Evolutionary conservation across 2,329 filamentous ascomycete species (phyloP), one percentile per base, ranked within the genome.

Genomic region (Lachnum nothofagi): DNA sequence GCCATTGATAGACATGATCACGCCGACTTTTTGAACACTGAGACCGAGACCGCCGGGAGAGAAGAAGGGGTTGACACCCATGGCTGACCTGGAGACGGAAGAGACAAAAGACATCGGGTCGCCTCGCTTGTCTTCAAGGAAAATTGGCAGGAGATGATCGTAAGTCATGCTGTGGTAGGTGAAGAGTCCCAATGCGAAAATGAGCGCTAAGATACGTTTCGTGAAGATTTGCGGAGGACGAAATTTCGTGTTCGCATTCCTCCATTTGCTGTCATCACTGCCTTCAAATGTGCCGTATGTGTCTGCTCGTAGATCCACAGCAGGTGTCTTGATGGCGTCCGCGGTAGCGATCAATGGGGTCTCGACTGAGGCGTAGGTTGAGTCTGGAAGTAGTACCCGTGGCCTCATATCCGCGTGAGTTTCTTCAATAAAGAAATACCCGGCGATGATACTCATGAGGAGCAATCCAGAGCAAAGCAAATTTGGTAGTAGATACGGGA

Each of bases 151-250:
- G 1, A 96, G 77, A 65, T 95, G 88, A 63, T 96, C 91, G 68
- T 88, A 96, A 0, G 86, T 90, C 90, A 96, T 96, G 31, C 86
- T 89, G 69, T 96, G 91, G 65, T 95, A 95, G 4, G 89, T 93
- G 70, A 95, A 95, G 55, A 96, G 88, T 38, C 86, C 88, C 41
- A 96, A 72, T 1, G 91, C 85, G n/a, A 89, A 63, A 33, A 93
- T 82, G 45, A 95, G 79, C 67, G 86, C 83, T 57, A 87, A 72
- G 52, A 95, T 83, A 34, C 78, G 79, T 67, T 71, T 75, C 2
- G 77, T 83, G 58, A 84, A 80, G 44, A 77, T 73, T 63, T 57
- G 77, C 72, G 50, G 53, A 6, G 42, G 33, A 16, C 22, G 24
- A 12, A 31, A 43, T 43, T 59, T 62, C 53, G 41, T 60, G 56